These are phyloP conservation scores for Neofusicoccum parvum DNA, from an alignment of 2,329 filamentous ascomycete species.

Conservation along the genomic window DNA sequence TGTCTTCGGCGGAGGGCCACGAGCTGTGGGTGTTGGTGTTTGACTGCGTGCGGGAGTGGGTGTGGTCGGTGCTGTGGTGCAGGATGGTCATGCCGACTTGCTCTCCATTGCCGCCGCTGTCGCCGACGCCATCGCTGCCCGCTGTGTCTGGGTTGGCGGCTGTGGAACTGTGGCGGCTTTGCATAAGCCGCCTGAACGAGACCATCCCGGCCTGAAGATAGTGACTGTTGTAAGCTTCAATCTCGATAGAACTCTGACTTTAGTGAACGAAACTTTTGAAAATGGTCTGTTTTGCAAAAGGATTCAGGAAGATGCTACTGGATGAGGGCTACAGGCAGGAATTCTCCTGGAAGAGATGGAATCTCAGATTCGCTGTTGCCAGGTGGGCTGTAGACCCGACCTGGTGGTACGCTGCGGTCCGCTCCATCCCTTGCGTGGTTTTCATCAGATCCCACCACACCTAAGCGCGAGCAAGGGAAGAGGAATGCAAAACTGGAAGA, in stretches of 20 bases:
- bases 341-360: not conserved
- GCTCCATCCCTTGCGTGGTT: not conserved
- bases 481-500: not conserved
- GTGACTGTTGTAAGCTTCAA: not conserved
- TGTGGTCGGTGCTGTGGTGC: not conserved
- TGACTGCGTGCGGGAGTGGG: not conserved
- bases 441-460: not conserved
- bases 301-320: not conserved
- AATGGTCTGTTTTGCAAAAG: not conserved
- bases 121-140: not conserved
- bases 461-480: constrained; percentile 3
- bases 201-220: not conserved
- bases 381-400: not conserved
- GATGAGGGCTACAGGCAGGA: not conserved
- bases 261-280: not conserved
- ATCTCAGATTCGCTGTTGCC: not conserved
- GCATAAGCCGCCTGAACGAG: not conserved
- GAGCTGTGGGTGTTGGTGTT: not conserved
- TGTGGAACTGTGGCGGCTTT: not conserved
- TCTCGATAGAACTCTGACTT: not conserved
- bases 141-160: not conserved
- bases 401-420: not conserved
- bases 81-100: constrained; percentile 21
- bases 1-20: not conserved
- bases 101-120: not conserved